Conservation (phyloP, 139 green algal species). For the Pseudopediastrum boryanum region DNA sequence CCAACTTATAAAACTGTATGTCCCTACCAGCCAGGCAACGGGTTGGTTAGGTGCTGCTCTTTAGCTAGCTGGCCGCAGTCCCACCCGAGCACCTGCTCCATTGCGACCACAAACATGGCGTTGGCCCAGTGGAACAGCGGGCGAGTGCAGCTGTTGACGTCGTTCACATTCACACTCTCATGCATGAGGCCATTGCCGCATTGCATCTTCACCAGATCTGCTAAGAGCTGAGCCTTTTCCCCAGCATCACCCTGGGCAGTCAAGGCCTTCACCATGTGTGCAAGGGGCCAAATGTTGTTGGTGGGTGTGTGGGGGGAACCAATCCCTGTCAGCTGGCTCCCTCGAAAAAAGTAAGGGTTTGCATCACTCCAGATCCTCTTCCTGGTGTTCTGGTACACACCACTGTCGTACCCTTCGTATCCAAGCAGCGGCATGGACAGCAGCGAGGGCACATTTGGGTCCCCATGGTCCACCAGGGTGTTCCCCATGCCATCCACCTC, state of each 20-base stretch:
- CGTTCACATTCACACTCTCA: not conserved
- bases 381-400: constrained; percentile 40
- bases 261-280: constrained; percentile 39
- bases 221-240: constrained; percentile 19
- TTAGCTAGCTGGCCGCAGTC: too few relatives aligned
- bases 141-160: not conserved
- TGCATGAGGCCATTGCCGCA: constrained; percentile 8
- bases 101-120: constrained; percentile 42
- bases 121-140: constrained; percentile 53
- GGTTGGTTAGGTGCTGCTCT: too few relatives aligned
- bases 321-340: constrained; percentile 41
- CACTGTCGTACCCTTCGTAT: constrained; percentile 42
- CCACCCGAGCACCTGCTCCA: constrained; percentile 44
- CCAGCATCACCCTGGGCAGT: constrained; percentile 18
- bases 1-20: too few relatives aligned
- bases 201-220: constrained; percentile 21
- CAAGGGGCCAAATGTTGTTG: constrained; percentile 56
- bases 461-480: constrained; percentile 46
- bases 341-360: constrained; percentile 49
- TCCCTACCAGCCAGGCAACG: too few relatives aligned
- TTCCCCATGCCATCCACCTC: constrained; percentile 64
- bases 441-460: constrained; percentile 66
- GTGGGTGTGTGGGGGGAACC: constrained; percentile 55
- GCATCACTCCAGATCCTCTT: constrained; percentile 37
- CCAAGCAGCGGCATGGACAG: constrained; percentile 64